Conservation (phyloP, 257 asterid genomes). For the Solanum ahanhuiri region DNA sequence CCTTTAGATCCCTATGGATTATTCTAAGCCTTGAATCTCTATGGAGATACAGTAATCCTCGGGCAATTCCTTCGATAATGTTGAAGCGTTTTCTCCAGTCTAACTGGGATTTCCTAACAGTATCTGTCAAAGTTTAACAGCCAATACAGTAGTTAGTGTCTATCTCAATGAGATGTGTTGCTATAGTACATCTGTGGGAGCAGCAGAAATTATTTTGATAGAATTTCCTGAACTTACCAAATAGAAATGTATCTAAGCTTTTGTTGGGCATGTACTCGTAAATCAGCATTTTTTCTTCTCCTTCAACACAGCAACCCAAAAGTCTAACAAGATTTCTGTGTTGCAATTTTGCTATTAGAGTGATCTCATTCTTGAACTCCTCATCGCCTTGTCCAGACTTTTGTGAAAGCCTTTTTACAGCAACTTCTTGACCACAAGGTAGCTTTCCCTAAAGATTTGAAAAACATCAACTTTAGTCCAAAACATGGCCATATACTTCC, state of each 20-base stretch:
- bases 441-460: constrained; percentile 42
- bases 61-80: constrained; percentile 79
- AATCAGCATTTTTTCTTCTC: constrained; percentile 69
- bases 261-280: constrained; percentile 91
- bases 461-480: not conserved
- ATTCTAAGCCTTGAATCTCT: constrained; percentile 85
- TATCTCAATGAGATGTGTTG: not conserved
- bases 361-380: constrained; percentile 76
- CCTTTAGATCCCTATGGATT: constrained; percentile 79
- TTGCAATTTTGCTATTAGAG: constrained; percentile 65
- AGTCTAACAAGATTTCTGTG: constrained; percentile 78
- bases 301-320: constrained; percentile 74
- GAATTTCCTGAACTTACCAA: constrained; percentile 34
- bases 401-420: constrained; percentile 74
- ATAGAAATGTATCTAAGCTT: constrained; percentile 65
- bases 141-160: not conserved
- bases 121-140: constrained; percentile 23
- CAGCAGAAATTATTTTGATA: not conserved
- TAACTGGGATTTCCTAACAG: constrained; percentile 36
- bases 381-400: constrained; percentile 72
- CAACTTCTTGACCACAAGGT: constrained; percentile 53
- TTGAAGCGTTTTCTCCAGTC: constrained; percentile 55
- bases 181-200: not conserved
- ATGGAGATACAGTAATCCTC: constrained; percentile 86
- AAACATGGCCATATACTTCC: not conserved